Evolutionary conservation across 805 yeast genomes (phyloP), one percentile per base, ranked within the genome.

Genomic region (Martiniozyma abietophila): DNA sequence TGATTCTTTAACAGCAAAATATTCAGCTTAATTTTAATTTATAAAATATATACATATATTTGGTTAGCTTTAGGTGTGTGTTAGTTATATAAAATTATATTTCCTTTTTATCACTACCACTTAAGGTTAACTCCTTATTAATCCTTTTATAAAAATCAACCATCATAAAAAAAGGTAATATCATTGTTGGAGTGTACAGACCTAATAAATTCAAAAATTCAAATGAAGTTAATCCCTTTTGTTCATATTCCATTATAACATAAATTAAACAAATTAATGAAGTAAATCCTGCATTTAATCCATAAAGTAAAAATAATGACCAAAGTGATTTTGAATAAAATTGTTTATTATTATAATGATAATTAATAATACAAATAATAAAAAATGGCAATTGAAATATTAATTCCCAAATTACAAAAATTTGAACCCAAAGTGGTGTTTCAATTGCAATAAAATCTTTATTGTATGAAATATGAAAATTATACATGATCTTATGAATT

Each of bases 371-470:
- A 9, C 68, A 74, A 10, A 59, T 42, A 28, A 74, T 48, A 55
- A 92, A 92, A 19, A 82, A 62, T 1, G 98, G 98, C 33, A 82
- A 52, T 58, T 89, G 98, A 44, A 80, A 66, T 3, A 74, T 32
- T 26, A 88, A 41, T 54, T 89, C 98, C 37, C 84, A 51, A 45
- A 67, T 55, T 1, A 86, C 94, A 54, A 81, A 85, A 24, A 69
- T 53, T 36, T 67, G 59, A 32, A 89, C 66, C 96, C 96, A 89
- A 3, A 61, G 45, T 22, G 48, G 51, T 8, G 49, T 36, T 1
- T 94, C 89, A 3, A 37, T 11, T 2, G 54, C 50, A 17, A 89
- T 58, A 42, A 82, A 76, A 55, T 89, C 98, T 34, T 80, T 72
- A 59, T 86, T 84, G 12, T 54, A 43, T 4, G 52, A 25, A 15